Conservation (phyloP, 306 rosid genomes). For the Glycine soja region DNA sequence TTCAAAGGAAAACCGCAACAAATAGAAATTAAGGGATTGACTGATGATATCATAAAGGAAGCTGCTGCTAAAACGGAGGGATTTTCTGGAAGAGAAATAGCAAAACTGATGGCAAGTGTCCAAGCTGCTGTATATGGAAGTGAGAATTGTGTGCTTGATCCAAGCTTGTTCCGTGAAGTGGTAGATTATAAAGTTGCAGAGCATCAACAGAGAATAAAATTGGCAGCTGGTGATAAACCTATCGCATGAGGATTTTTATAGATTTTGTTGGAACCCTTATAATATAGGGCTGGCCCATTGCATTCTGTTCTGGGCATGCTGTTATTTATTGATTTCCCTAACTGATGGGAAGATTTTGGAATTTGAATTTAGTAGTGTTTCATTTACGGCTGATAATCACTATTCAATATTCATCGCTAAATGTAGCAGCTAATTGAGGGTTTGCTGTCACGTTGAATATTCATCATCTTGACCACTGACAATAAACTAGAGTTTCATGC, state of each 20-base stretch:
- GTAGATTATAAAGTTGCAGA: constrained; percentile 95
- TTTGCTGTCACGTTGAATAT: constrained; percentile 14
- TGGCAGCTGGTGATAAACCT: constrained; percentile 66
- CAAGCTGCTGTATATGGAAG: constrained; percentile 96
- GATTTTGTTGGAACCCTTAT: constrained; percentile 34
- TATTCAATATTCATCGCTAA: constrained; percentile 14
- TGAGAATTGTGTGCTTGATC: constrained; percentile 81
- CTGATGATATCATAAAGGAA: constrained; percentile 79
- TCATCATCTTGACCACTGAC: background rate
- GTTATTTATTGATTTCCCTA: constrained; percentile 56
- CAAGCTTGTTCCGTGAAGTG: constrained; percentile 80
- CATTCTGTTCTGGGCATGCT: background rate
- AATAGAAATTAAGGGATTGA: constrained; percentile 87
- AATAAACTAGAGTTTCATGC: background rate
- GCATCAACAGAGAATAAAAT: constrained; percentile 91
- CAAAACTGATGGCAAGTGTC: constrained; percentile 95
- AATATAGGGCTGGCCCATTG: constrained; percentile 38
- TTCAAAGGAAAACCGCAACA: constrained; percentile 68
- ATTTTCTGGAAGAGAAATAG: constrained; percentile 96
- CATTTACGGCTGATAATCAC: constrained; percentile 22
- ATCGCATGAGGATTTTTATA: constrained; percentile 43
- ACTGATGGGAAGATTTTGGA: constrained; percentile 64
- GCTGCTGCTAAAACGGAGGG: constrained; percentile 89
- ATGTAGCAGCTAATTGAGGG: constrained; percentile 35
- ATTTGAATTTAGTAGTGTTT: constrained; percentile 38